phyloP scores from a whole-genome alignment of 495 filamentous ascomycete species.

The Xeromyces bisporus region DNA sequence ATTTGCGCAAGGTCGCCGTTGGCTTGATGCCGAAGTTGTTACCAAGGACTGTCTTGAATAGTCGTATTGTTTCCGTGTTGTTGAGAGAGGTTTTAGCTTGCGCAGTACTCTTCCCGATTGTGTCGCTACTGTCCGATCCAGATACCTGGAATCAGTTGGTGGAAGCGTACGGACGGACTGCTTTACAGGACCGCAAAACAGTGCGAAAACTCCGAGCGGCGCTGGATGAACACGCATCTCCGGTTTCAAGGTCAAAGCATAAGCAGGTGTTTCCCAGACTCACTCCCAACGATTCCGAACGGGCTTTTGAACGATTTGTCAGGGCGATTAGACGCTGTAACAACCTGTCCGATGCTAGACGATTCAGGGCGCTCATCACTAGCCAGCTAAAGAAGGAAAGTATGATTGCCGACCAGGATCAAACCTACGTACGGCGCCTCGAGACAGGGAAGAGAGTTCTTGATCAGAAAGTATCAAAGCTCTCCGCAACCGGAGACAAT shows the following conservation, averaged over 20 bases:
- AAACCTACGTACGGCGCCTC: conserved; percentile 67
- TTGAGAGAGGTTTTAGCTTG: conserved; percentile 67
- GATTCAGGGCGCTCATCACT: conserved; percentile 81
- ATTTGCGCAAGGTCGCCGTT: conserved; percentile 54
- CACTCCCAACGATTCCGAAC: conserved; percentile 56
- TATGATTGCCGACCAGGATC: conserved; percentile 61
- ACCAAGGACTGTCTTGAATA: conserved; percentile 54
- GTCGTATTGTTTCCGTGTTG: conserved; percentile 60
- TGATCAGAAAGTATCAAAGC: conserved; percentile 73
- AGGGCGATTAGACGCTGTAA: conserved; percentile 74
- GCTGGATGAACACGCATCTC: conserved; percentile 86
- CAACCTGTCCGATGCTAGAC: conserved; percentile 84
- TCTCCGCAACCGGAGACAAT: conserved; percentile 47
- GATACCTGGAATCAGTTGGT: conserved; percentile 96
- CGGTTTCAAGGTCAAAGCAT: conserved; percentile 48
- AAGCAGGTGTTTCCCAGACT: conserved; percentile 51
- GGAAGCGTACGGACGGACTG: conserved; percentile 71
- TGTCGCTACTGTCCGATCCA: conserved; percentile 46
- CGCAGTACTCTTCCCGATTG: conserved; percentile 23
- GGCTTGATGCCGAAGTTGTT: conserved; percentile 61
- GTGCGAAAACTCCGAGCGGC: conserved; percentile 88
- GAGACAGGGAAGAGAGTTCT: conserved; percentile 82
- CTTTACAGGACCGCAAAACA: conserved; percentile 89
- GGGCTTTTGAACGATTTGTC: conserved; percentile 88
- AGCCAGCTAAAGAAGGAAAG: conserved; percentile 80